phyloP scores from a whole-genome alignment of 805 yeast species.

The Myxozyma lipomycoides region DNA sequence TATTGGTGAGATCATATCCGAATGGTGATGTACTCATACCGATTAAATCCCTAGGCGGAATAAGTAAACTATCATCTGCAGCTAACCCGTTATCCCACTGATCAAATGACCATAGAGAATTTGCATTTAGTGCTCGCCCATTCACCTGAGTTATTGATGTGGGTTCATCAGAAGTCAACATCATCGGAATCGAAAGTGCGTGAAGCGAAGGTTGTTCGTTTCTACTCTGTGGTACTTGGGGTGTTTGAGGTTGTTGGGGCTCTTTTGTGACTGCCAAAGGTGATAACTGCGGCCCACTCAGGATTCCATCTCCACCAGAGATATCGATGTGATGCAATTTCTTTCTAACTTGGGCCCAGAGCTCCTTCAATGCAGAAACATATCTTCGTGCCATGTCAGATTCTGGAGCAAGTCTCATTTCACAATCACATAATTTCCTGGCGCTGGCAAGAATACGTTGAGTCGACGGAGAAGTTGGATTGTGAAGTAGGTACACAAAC shows the following conservation, averaged over 20 bases:
- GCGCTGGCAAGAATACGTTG: conserved; percentile 12
- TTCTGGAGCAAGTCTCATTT: conserved; percentile 11
- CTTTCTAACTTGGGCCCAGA: conserved; percentile 21
- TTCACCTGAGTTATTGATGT: not conserved
- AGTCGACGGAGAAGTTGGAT: conserved; percentile 4
- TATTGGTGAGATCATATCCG: not conserved
- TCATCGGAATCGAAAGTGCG: not conserved
- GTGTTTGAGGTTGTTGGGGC: too few species aligned
- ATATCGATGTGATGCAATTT: not conserved
- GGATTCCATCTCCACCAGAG: not conserved
- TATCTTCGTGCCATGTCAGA: conserved; percentile 16
- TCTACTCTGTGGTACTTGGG: not conserved
- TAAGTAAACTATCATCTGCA: not conserved
- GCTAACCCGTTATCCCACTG: not conserved
- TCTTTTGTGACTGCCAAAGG: not conserved
- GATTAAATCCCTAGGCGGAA: not conserved
- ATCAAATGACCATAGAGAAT: not conserved
- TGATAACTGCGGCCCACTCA: not conserved
- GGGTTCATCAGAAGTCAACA: not conserved
- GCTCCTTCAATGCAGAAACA: conserved; percentile 19
- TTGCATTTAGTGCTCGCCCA: not conserved
- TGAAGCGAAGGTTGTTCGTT: not conserved
- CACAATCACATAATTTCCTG: conserved; percentile 18
- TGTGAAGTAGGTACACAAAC: conserved; percentile 21
- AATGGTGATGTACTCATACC: not conserved